phyloP scores from a whole-genome alignment of 805 yeast species.

The Vanderwaltozyma polyspora region DNA sequence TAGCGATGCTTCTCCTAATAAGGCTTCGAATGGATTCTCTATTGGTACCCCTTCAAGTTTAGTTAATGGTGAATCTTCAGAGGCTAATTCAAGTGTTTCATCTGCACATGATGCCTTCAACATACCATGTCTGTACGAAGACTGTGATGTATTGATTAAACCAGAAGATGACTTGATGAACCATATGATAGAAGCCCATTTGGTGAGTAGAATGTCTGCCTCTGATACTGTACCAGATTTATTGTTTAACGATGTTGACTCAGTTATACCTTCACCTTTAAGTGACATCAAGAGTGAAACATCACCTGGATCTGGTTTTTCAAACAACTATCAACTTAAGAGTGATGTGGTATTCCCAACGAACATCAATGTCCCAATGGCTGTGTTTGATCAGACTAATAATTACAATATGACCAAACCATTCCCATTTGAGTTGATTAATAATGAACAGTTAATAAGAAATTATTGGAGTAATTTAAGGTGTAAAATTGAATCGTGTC shows the following conservation, averaged over 20 bases:
- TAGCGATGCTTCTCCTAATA: background rate
- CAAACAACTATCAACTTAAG: background rate
- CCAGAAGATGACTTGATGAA: constrained; percentile 9
- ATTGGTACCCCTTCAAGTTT: background rate
- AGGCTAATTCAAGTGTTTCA: background rate
- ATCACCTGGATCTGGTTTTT: background rate
- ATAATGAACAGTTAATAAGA: constrained; percentile 1
- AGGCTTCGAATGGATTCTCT: background rate
- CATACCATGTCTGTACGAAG: constrained; percentile 10
- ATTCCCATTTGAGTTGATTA: constrained; percentile 1
- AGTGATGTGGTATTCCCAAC: background rate
- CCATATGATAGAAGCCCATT: constrained; percentile 12
- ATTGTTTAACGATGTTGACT: background rate
- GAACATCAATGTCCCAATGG: constrained; percentile 1
- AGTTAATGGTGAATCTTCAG: background rate
- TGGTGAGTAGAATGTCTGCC: constrained; percentile 7
- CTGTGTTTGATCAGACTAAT: too few relatives aligned
- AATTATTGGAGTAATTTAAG: constrained; percentile 7
- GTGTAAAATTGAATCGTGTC: constrained; percentile 7
- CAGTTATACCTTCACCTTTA: constrained; percentile 3
- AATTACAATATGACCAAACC: background rate
- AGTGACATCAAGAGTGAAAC: background rate
- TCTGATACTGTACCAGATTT: background rate
- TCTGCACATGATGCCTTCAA: constrained; percentile 1
- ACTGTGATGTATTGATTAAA: constrained; percentile 5